Evolutionary conservation across 495 filamentous ascomycete genomes (phyloP).

Genomic region (Saxophila tyrrhenica): DNA sequence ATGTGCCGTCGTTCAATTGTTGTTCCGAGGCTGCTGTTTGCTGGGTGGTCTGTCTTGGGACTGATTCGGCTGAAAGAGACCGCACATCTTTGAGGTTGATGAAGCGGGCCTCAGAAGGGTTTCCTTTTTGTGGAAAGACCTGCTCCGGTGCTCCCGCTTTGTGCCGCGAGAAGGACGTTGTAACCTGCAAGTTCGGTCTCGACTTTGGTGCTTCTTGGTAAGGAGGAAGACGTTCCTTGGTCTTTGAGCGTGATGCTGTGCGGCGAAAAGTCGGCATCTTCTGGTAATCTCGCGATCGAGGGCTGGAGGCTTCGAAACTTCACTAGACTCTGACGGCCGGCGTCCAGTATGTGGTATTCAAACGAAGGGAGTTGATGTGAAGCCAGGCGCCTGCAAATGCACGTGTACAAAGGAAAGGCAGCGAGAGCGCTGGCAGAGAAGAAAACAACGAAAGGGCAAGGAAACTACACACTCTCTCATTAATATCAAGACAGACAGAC

Average conservation of each 20-base stretch:
- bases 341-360: background rate
- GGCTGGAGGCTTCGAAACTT: too few species aligned
- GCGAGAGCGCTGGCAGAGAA: background rate
- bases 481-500: too few species aligned
- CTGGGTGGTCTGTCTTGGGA: background rate
- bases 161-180: constrained; percentile 25
- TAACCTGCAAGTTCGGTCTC: constrained; percentile 23
- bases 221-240: background rate
- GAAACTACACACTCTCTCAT: too few species aligned
- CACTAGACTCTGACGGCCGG: background rate
- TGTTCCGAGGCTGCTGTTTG: background rate
- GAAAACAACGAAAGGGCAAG: background rate
- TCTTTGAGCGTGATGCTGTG: background rate
- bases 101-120: constrained; percentile 13
- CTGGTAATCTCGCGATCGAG: too few species aligned
- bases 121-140: constrained; percentile 22
- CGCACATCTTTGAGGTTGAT: constrained; percentile 6
- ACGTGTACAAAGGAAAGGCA: background rate
- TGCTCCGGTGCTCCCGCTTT: constrained; percentile 21
- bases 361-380: background rate
- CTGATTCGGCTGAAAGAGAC: background rate
- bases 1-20: background rate
- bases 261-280: background rate
- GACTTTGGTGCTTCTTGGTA: background rate
- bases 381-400: background rate